Percentiles rank a stretch among this genome's conserved stretches.
Evolutionary conservation across 371 early-diverging fungal species (phyloP).

Genomic region (Phascolomyces articulosus): DNA sequence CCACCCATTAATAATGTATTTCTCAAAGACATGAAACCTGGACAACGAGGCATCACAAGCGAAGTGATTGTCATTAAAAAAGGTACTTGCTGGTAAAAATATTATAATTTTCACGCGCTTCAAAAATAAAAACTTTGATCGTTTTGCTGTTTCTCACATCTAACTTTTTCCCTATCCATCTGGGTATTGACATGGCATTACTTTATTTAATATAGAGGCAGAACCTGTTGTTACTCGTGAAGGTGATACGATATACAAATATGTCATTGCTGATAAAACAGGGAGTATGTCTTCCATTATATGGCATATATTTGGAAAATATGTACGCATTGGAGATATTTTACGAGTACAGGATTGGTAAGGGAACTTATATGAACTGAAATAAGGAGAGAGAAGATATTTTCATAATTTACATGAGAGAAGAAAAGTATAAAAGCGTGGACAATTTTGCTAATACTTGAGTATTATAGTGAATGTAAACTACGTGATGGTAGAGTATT

Average conservation of each 20-base stretch:
- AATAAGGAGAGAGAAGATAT: not conserved
- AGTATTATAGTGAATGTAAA: constrained; percentile 26
- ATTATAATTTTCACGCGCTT: no score
- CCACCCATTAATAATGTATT: not conserved
- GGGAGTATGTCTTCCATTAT: constrained; percentile 52
- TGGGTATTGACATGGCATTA: no score
- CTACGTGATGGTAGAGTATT: constrained; percentile 25
- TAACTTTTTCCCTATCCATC: no score
- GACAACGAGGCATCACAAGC: constrained; percentile 53
- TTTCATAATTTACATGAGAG: not conserved
- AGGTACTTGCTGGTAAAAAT: constrained; percentile 20
- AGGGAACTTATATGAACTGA: constrained; percentile 7
- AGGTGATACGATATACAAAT: constrained; percentile 50
- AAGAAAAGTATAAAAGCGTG: not conserved
- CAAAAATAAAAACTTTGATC: no score
- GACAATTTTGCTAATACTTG: no score
- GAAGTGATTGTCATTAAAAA: constrained; percentile 62
- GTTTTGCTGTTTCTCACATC: no score
- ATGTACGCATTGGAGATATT: constrained; percentile 57
- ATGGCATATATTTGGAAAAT: constrained; percentile 53
- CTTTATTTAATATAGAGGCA: constrained; percentile 14
- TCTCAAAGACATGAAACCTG: constrained; percentile 50
- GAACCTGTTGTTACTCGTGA: constrained; percentile 49
- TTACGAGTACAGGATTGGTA: constrained; percentile 56
- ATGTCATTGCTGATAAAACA: constrained; percentile 58